phyloP scores from a whole-genome alignment of 202 grass and related monocot genomes.

The Cymbopogon flexuosus region DNA sequence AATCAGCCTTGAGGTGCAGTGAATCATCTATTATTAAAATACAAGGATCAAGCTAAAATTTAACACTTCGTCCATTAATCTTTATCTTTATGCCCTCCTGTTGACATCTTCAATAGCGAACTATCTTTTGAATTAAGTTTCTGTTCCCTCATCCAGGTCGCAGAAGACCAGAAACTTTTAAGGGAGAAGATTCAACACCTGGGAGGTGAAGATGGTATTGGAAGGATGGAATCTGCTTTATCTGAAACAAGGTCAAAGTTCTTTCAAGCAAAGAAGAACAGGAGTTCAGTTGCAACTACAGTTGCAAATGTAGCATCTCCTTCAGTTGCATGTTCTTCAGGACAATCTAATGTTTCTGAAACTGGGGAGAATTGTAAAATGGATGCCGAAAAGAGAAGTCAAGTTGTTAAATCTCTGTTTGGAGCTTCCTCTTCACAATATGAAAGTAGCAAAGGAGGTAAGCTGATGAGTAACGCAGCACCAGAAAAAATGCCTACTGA shows the following conservation, averaged over 20 bases:
- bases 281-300: constrained; percentile 12
- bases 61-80: background rate
- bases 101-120: constrained; percentile 6
- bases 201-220: constrained; percentile 63
- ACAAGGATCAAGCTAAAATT: background rate
- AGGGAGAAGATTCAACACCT: constrained; percentile 69
- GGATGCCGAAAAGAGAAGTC: constrained; percentile 19
- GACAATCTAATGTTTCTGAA: constrained; percentile 28
- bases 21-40: background rate
- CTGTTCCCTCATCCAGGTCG: constrained; percentile 41
- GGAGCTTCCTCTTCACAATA: constrained; percentile 20
- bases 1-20: constrained; percentile 8
- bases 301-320: constrained; percentile 45
- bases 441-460: constrained; percentile 16
- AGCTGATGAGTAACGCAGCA: background rate
- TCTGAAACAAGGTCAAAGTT: constrained; percentile 67
- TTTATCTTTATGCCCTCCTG: background rate
- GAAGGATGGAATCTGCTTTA: constrained; percentile 81
- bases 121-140: constrained; percentile 29
- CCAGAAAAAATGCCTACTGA: constrained; percentile 50
- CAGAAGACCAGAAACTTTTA: constrained; percentile 72
- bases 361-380: constrained; percentile 25
- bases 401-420: constrained; percentile 49
- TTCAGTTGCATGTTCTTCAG: constrained; percentile 31
- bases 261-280: constrained; percentile 54